Base-by-base conservation (phyloP, 371 early-diverging fungal genomes). In the Mucor piriformis region DNA sequence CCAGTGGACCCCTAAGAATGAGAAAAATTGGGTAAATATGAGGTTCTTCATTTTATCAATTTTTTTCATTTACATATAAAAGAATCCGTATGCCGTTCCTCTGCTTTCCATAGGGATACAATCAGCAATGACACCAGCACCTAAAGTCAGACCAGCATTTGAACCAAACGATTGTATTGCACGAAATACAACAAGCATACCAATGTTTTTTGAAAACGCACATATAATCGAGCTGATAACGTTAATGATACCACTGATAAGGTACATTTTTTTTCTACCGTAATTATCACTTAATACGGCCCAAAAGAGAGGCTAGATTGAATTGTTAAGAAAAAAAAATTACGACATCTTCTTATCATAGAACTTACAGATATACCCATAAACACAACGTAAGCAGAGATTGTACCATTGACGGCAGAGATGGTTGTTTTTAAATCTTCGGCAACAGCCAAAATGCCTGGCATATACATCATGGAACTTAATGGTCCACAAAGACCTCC, bases 81-180 rank as follows among this genome's bases (percentile, higher is more conserved):
- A 71, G 27, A 67, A 57, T 13, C 70, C 76, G 50, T 75, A 75
- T 2, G 72, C 72, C 34, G 53, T 57, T 24, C 74, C 74, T 59
- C 74, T 50, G 18, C 44, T 29, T 38, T 38, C 38, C 38, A 38
- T 38, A 38, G 57, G 47, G 18, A 74, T 67, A 3, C 61, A 67
- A 53, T 74, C 74, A n/a, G 74, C 67, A 50, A 74, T 74, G 12
- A 74, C 74, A 52, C 70, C 71, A 29, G 69, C 69, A n/a, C 69
- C 69, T 44, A 90, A 70, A 8, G 85, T 74, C 37, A 82, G 70
- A 18, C 83, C 86, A 10, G 88, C 87, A 27, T 84, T 84, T 0
- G 86, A 63, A 1, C 90, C 90, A 44, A 76, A 72, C 7, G 88
- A 72, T 66, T 92, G 92, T 18, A 92, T 54, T 6, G 83, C 69